These are phyloP conservation scores for Chrysopogon serrulatus DNA, from an alignment of 176 grass and related monocot species.

Conservation along the genomic window DNA sequence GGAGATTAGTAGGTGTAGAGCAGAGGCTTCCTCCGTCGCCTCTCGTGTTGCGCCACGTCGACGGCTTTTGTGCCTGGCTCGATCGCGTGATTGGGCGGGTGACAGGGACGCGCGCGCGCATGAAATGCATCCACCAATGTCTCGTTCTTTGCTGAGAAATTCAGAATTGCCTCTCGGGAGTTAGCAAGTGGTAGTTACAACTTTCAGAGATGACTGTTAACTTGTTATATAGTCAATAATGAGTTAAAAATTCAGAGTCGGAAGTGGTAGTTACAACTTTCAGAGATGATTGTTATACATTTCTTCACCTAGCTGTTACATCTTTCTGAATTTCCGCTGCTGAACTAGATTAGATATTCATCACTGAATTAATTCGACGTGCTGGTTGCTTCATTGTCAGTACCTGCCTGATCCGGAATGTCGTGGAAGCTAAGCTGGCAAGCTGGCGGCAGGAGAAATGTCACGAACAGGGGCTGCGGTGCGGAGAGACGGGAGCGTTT, in stretches of 20 bases:
- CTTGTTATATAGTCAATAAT: background rate
- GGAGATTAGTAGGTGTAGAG: conserved; percentile 8
- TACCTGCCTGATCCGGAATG: background rate
- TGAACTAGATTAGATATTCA: no score
- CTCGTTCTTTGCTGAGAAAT: background rate
- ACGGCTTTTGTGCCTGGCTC: background rate
- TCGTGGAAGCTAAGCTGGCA: background rate
- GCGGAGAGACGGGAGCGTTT: no score
- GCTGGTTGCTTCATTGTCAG: background rate
- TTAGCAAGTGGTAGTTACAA: background rate
- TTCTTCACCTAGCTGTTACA: background rate
- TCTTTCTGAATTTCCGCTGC: background rate
- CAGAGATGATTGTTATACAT: no score
- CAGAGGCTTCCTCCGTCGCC: background rate
- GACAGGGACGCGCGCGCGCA: conserved; percentile 2
- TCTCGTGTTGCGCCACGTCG: conserved; percentile 28
- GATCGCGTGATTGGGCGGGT: background rate
- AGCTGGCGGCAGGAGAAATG: background rate
- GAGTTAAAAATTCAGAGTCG: background rate
- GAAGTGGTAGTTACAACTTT: no score
- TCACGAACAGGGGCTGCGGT: conserved; percentile 14
- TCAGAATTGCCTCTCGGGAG: background rate
- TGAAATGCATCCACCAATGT: no score
- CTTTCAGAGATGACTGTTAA: background rate
- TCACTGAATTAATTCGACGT: no score